Evolutionary conservation across 176 grass and related monocot genomes (phyloP).

Genomic region (Pontederia crassipes): DNA sequence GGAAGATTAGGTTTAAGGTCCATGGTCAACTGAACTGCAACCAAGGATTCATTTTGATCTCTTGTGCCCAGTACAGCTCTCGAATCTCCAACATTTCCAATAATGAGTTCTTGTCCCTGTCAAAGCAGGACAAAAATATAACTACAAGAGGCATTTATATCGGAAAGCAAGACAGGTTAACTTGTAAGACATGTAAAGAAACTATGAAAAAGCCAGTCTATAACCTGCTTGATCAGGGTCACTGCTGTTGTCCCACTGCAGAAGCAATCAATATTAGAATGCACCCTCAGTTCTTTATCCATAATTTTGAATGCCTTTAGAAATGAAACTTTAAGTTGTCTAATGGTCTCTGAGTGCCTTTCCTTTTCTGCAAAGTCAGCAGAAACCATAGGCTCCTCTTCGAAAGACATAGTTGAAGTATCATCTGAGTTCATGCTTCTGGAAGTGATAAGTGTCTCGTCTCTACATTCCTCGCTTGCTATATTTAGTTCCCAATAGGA

Average conservation of each 20-base stretch:
- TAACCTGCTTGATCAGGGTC: constrained; percentile 78
- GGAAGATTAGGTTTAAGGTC: constrained; percentile 95
- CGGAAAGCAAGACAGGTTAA: constrained; percentile 4
- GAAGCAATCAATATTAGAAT: constrained; percentile 58
- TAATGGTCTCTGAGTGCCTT: constrained; percentile 33
- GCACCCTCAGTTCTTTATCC: constrained; percentile 78
- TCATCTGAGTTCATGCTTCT: constrained; percentile 48
- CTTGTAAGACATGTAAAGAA: neutral
- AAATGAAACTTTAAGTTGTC: constrained; percentile 54
- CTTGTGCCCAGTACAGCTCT: constrained; percentile 77
- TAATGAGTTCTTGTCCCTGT: constrained; percentile 73
- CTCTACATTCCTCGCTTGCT: constrained; percentile 28
- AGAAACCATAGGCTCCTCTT: constrained; percentile 29
- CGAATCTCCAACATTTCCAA: constrained; percentile 88
- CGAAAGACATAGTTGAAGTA: constrained; percentile 27
- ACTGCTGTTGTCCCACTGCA: constrained; percentile 86
- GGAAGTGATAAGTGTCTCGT: constrained; percentile 17
- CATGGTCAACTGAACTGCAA: constrained; percentile 73
- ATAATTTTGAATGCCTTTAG: constrained; percentile 55
- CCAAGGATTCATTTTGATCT: constrained; percentile 58
- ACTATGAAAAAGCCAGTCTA: neutral
- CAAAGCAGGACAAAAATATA: neutral
- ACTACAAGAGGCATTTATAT: neutral
- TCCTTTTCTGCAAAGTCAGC: constrained; percentile 24
- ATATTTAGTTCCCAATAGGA: constrained; percentile 23